A percentile compares a stretch with the other conserved stretches of the same genome.
phyloP scores from a whole-genome alignment of 2,329 filamentous ascomycete genomes.

The Westerdykella sp. region DNA sequence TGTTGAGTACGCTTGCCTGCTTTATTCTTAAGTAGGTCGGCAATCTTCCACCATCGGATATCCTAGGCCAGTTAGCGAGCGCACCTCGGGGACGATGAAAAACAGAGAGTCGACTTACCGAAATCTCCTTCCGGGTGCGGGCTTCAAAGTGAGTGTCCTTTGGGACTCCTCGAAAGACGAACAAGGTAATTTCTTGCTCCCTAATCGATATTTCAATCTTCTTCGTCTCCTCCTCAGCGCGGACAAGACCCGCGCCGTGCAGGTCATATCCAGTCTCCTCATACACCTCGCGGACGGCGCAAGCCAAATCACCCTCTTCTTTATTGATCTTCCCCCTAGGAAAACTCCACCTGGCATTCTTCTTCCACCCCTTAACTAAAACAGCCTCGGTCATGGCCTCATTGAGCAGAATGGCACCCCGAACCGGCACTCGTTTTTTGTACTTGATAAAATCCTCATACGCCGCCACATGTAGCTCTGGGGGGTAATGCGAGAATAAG shows the following conservation, averaged over 20 bases:
- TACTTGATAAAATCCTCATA: constrained; percentile 91
- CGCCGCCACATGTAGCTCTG: constrained; percentile 70
- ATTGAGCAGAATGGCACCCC: constrained; percentile 90
- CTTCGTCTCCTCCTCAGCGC: constrained; percentile 62
- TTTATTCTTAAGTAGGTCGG: constrained; percentile 75
- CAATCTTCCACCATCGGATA: constrained; percentile 89
- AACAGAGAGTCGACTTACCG: constrained; percentile 35
- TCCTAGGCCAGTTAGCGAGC: constrained; percentile 42
- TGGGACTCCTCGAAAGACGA: constrained; percentile 83
- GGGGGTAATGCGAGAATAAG: constrained; percentile 72
- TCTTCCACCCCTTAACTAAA: constrained; percentile 97
- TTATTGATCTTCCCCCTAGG: constrained; percentile 97
- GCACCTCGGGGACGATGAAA: neutral
- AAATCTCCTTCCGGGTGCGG: constrained; percentile 92
- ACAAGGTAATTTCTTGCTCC: constrained; percentile 88
- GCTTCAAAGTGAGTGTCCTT: constrained; percentile 85
- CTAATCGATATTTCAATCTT: constrained; percentile 84
- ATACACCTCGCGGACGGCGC: constrained; percentile 87
- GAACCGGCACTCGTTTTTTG: constrained; percentile 89
- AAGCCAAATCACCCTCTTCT: constrained; percentile 88
- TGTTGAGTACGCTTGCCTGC: constrained; percentile 54
- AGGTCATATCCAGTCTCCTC: constrained; percentile 94
- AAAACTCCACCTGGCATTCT: constrained; percentile 92
- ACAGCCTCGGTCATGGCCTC: constrained; percentile 89
- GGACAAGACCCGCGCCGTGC: constrained; percentile 66